Base-by-base conservation (phyloP, 345 rosid genomes). In the Cardamine chenopodiifolia region DNA sequence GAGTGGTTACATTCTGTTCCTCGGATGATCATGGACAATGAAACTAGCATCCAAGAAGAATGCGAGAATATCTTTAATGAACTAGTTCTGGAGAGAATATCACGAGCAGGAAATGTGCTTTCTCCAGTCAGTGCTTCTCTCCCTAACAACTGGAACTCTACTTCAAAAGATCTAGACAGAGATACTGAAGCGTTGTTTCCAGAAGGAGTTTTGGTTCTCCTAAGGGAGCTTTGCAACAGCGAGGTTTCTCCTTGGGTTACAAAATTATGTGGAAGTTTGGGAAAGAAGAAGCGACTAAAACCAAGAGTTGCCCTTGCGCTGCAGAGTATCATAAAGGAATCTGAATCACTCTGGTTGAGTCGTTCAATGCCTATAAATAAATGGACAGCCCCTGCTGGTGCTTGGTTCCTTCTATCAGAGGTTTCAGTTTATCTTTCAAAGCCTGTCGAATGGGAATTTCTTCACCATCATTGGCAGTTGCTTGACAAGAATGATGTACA, bases 1-100 rank as follows among this genome's bases (percentile, higher is more conserved):
- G 97, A 95, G 81, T 90, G 99, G 99, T 86, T 95, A 50, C 95
- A 89, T 79, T 87, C 93, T 64, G 85, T 95, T 73, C 97, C 99
- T 22, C 89, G 92, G 73, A 80, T 89, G 80, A 82, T 92, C 73
- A 65, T 86, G 71, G 97, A 95, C 79, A 92, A 87, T 65, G 99
- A 95, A 80, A 71, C 91, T 40, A 95, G 90, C 83, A 86, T 95
- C 74, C 99, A 95, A 78, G 97, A 90, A 84, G 97, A 92, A 80
- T 89, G 99, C 48, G 97, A 92, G 83, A 92, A 80, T 60, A 78
- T 95, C 88, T 95, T 95, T 80, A 75, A 83, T 53, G 97, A 95
- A 82, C 79, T 95, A 72, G 89, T 95, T 49, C 59, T 91, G 79
- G 96, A 92, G 57, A 78, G 88, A 29, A 78, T 95, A 67, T 85